Percentiles rank a stretch among this genome's conserved stretches.
Evolutionary conservation across 108 stramenopile species (phyloP).

Genomic region (Seminavis robusta): DNA sequence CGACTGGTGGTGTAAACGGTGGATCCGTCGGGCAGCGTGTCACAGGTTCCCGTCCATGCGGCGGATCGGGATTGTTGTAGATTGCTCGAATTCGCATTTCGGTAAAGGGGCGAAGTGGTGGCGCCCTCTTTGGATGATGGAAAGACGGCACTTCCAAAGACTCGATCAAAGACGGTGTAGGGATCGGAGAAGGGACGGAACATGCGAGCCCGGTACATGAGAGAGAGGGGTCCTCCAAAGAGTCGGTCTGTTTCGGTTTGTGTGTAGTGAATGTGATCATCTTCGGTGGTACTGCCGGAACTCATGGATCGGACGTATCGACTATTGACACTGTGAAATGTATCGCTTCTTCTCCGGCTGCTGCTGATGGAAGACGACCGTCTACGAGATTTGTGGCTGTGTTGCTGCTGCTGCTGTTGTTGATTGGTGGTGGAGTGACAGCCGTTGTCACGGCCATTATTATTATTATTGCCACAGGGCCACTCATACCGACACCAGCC

Average conservation of each 20-base stretch:
- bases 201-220: conserved; percentile 33
- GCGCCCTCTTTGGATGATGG: background rate
- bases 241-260: conserved; percentile 31
- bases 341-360: no score
- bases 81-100: background rate
- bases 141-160: conserved; percentile 28
- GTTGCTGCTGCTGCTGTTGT: no score
- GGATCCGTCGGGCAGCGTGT: conserved; percentile 16
- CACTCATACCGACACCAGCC: no score
- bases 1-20: conserved; percentile 28
- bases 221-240: conserved; percentile 45
- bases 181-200: conserved; percentile 49
- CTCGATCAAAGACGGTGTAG: conserved; percentile 38
- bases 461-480: no score
- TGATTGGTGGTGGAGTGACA: no score
- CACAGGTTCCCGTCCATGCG: conserved; percentile 16
- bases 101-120: background rate
- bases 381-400: no score
- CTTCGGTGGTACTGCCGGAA: background rate
- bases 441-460: no score
- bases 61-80: background rate
- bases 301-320: no score
- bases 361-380: no score
- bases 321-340: no score
- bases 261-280: conserved; percentile 25